A percentile compares a stretch with the other conserved stretches of the same genome.
Conservation (phyloP, 768 basidiomycete genomes). For the Solioccasus polychromus region DNA sequence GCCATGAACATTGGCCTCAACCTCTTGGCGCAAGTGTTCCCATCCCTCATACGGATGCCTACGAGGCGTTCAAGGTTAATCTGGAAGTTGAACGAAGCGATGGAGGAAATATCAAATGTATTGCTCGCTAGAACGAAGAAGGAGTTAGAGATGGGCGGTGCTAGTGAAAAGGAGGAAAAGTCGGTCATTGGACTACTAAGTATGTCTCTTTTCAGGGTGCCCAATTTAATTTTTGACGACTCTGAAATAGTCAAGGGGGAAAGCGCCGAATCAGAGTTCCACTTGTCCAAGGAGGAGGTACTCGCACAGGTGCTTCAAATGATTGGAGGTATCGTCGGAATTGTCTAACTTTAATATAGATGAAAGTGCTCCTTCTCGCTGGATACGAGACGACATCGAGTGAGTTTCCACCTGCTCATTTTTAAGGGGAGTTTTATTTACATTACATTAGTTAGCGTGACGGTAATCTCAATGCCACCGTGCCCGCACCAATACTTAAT, state of each 20-base stretch:
- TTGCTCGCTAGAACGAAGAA: conserved; percentile 37
- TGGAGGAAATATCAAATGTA: conserved; percentile 40
- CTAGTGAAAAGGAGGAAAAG: conserved; percentile 22
- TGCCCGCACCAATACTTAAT: background rate
- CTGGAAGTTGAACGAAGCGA: conserved; percentile 30
- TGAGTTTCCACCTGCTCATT: conserved; percentile 1
- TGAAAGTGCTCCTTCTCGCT: conserved; percentile 19
- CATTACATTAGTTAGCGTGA: conserved; percentile 15
- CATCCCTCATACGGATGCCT: conserved; percentile 36
- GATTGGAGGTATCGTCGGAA: no score
- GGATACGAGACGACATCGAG: conserved; percentile 25
- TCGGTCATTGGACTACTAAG: conserved; percentile 28
- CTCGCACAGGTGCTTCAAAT: conserved; percentile 17
- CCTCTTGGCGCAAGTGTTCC: conserved; percentile 38
- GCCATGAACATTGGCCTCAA: conserved; percentile 29
- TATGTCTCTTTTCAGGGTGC: conserved; percentile 7
- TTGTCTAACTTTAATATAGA: conserved; percentile 8
- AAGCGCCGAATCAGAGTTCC: conserved; percentile 21
- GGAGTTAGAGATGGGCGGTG: conserved; percentile 27
- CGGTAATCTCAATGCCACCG: conserved; percentile 4
- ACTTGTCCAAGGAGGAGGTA: conserved; percentile 28
- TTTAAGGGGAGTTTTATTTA: background rate
- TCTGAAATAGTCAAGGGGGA: conserved; percentile 36
- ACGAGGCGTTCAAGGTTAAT: conserved; percentile 32
- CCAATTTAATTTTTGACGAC: background rate